Base-by-base conservation (phyloP, 306 rosid species). In the Prunus salicina region DNA sequence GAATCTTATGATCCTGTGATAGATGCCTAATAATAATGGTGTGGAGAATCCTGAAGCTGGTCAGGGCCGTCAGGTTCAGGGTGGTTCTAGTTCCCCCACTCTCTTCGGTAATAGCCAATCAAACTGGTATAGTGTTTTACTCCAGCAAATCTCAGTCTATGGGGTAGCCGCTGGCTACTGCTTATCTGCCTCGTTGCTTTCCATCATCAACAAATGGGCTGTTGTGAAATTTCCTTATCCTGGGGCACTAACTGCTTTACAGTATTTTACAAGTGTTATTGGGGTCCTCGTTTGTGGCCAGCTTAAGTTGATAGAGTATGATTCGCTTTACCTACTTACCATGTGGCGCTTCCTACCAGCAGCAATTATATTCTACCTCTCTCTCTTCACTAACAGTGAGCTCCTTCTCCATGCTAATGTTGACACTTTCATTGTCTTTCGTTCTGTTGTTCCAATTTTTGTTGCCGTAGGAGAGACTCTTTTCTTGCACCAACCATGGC, bases 181-280 rank as follows among this genome's bases (percentile, higher is more conserved):
- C 81, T 72, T 93, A 56, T 93, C 97, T 46, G 97, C 97, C 19
- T 93, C 97, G 19, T 79, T 93, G 82, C 93, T 93, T 32, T 93
- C 97, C 45, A 90, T 93, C 60, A 93, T 93, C 74, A 93, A 90
- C 85, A 93, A 93, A 90, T 93, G 96, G 97, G 97, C 97, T 65
- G 82, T 93, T 27, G 87, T 90, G 93, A 90, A 90, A 81, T 93
- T 93, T 80, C 97, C 97, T 64, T 93, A 93, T 78, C 97, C 97
- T 0, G 97, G 97, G 0, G 96, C 97, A 2, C 84, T 93, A 20
- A 93, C 96, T 18, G 97, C 97, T 12, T 64, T 90, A 27, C 96
- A 93, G 86, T 90, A 93, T 86, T 89, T 93, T 84, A 90, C 96
- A 24, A 93, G 97, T 71, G 97, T 89, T 0, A 82, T 89, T 0